These are phyloP conservation scores for Coemansia sp. DNA, from an alignment of 192 early-diverging fungal species.

Conservation along the genomic window DNA sequence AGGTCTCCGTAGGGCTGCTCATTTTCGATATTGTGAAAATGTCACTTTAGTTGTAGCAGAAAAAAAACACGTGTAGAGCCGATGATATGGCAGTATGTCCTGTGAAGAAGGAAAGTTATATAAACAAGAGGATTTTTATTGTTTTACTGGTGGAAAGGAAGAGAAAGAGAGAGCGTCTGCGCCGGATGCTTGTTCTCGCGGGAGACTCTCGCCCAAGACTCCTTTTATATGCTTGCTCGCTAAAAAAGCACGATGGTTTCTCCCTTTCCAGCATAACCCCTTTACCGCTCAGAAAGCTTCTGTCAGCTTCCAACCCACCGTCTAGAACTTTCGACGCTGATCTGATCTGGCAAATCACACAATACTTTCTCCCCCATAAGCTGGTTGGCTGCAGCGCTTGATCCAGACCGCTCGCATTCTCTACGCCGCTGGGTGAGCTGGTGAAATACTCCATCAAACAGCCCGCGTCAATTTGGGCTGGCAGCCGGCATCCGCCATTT, in stretches of 20 bases:
- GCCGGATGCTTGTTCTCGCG: not conserved
- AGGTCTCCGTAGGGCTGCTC: conserved; percentile 65
- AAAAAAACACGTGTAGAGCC: not conserved
- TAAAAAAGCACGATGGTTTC: not conserved
- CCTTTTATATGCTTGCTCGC: not conserved
- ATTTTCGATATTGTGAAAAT: conserved; percentile 16
- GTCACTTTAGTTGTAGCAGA: not conserved
- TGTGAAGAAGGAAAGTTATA: conserved; percentile 14
- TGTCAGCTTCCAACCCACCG: not conserved
- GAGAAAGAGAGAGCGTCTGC: conserved; percentile 4
- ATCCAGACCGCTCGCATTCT: too few species aligned
- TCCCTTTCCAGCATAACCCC: not conserved
- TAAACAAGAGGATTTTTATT: conserved; percentile 16
- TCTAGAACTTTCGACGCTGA: not conserved
- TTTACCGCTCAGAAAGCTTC: not conserved
- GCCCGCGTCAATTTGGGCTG: not conserved
- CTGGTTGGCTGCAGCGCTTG: not conserved
- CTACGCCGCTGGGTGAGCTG: too few species aligned
- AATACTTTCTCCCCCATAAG: not conserved
- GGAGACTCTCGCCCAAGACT: not conserved
- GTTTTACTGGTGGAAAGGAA: not conserved
- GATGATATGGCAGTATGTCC: not conserved
- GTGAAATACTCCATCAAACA: not conserved
- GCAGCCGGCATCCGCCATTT: conserved; percentile 8
- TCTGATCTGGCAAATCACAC: not conserved